Conservation (phyloP, 129 eudicot genomes). For the Flaveria brownii region DNA sequence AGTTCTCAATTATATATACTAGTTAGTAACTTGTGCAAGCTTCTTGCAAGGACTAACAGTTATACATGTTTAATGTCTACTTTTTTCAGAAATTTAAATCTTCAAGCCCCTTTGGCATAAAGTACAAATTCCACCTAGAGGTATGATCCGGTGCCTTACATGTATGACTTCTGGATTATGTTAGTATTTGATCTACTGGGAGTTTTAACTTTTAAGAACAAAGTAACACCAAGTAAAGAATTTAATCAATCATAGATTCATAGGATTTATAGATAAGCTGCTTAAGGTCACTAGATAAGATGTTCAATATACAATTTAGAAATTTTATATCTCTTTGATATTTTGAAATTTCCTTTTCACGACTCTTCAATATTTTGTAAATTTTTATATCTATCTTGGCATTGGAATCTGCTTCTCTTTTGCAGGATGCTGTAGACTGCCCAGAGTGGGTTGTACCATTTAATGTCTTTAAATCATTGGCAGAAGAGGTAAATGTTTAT, state of each 20-base stretch:
- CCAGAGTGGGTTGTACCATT: constrained; percentile 99
- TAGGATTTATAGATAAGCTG: too few relatives aligned
- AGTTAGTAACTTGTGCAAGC: neutral
- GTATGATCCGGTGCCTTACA: constrained; percentile 39
- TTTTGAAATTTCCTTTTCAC: too few relatives aligned
- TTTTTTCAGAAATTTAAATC: constrained; percentile 75
- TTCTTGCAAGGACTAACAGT: constrained; percentile 14
- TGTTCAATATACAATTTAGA: neutral
- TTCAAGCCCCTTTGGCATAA: constrained; percentile 87
- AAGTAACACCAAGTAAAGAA: neutral
- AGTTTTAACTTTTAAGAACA: neutral
- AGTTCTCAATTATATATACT: constrained; percentile 13
- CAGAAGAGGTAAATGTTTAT: constrained; percentile 76
- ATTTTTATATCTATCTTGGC: neutral
- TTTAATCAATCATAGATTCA: neutral
- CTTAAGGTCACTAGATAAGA: too few relatives aligned
- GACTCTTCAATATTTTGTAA: neutral
- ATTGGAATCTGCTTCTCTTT: neutral
- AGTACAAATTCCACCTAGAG: constrained; percentile 95
- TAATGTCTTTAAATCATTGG: constrained; percentile 76
- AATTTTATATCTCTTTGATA: neutral
- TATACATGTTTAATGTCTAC: constrained; percentile 9
- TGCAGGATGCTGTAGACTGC: constrained; percentile 99
- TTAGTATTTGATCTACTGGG: neutral
- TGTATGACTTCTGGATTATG: neutral